phyloP scores from a whole-genome alignment of 2,329 filamentous ascomycete species.

The Ustilaginoidea virens region DNA sequence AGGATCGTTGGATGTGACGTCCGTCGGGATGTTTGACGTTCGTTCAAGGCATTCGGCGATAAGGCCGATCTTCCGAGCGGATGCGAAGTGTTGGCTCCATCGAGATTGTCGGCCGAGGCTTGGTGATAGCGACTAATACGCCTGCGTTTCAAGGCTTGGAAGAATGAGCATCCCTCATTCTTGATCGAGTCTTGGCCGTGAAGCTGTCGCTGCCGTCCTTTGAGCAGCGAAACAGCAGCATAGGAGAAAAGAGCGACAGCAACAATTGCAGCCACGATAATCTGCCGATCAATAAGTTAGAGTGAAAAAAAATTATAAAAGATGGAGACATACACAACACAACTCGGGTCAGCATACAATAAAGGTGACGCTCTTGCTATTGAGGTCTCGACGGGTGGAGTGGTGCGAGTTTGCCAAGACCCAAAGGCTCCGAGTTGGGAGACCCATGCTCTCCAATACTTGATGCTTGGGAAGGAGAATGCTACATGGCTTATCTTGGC shows the following conservation, averaged over 20 bases:
- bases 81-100: conserved; percentile 9
- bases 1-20: conserved; percentile 1
- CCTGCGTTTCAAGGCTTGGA: conserved; percentile 6
- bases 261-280: conserved; percentile 1
- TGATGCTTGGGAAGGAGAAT: no score
- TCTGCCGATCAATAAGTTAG: conserved; percentile 1
- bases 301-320: not conserved
- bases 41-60: conserved; percentile 4
- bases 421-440: no score
- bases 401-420: no score
- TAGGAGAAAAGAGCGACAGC: conserved; percentile 1
- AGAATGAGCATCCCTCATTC: not conserved
- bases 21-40: not conserved
- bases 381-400: conserved; percentile 2
- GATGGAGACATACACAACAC: no score
- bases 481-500: no score
- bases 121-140: conserved; percentile 14
- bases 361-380: conserved; percentile 4
- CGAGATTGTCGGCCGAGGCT: conserved; percentile 15
- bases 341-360: conserved; percentile 8
- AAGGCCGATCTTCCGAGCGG: conserved; percentile 10
- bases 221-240: conserved; percentile 1
- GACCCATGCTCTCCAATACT: conserved; percentile 1
- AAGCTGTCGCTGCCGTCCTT: not conserved
- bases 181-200: not conserved